Conservation (phyloP, 495 filamentous ascomycete species). For the Aspergillus ostianus region DNA sequence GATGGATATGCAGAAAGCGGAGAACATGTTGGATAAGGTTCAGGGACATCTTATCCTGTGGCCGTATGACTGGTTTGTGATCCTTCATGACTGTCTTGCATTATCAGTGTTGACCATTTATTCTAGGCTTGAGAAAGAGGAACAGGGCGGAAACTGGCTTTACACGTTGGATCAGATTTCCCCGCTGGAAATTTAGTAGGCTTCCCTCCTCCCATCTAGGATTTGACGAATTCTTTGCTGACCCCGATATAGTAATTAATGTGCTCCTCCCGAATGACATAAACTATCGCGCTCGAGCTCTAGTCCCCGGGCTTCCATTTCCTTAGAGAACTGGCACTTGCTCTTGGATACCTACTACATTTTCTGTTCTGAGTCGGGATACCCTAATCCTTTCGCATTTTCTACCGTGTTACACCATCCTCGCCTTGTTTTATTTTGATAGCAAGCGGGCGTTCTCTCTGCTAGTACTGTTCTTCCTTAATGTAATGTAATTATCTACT, state of each 20-base stretch:
- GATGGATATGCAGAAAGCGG: slow-evolving; percentile 68
- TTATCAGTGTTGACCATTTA: not conserved
- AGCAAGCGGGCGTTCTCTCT: slow-evolving; percentile 13
- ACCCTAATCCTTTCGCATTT: not conserved
- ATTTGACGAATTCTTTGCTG: slow-evolving; percentile 6
- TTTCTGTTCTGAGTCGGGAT: not conserved
- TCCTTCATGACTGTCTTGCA: not conserved
- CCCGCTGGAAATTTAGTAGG: slow-evolving; percentile 97
- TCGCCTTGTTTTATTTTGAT: slow-evolving; percentile 9
- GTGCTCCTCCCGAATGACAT: not conserved
- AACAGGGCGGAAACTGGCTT: slow-evolving; percentile 92
- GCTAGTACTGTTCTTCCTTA: slow-evolving; percentile 2
- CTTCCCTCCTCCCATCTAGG: slow-evolving; percentile 15
- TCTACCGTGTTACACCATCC: not conserved
- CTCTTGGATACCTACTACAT: not conserved
- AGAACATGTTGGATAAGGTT: slow-evolving; percentile 74
- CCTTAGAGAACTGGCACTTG: not conserved
- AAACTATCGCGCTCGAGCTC: too few species aligned
- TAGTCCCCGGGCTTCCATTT: not conserved
- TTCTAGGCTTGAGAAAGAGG: slow-evolving; percentile 73
- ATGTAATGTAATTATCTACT: not conserved
- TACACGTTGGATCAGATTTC: slow-evolving; percentile 95
- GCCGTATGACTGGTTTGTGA: slow-evolving; percentile 80
- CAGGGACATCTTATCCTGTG: slow-evolving; percentile 90
- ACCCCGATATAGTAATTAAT: slow-evolving; percentile 27